Base-by-base conservation (phyloP, 2,329 filamentous ascomycete genomes). In the Cladophialophora carrionii region DNA sequence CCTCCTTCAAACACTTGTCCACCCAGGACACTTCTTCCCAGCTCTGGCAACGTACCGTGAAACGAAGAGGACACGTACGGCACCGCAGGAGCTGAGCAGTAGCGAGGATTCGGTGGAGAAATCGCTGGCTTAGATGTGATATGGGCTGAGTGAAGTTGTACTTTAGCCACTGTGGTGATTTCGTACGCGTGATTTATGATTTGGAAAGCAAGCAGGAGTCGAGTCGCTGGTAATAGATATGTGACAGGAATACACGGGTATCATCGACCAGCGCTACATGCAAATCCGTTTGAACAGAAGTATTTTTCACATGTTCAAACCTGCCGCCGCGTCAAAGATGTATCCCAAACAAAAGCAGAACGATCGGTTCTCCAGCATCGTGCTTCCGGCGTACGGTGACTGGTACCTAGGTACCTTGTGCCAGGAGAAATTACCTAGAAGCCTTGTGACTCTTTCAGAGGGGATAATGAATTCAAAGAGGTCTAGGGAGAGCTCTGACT, bases 21-120 rank as follows among this genome's bases (percentile, higher is more conserved):
- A 70, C 46, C 68, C 68, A 4, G 68, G 68, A 3, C 55, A 55
- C 29, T 68, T 67, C 59, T 70, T 70, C 60, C 64, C 61, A 22
- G 55, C 60, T 4, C 57, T 64, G 29, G 49, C 37, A 20, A 49
- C 24, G 9, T 57, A 52, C 12, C 22, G 57, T 32, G 7, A 37
- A 24, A 20, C 20, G 22, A 64, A 64, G 52, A 43, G 48, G 56
- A 34, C 29, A 24, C 32, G 10, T 24, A 57, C 41, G 26, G 20
- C 46, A 26, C 12, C 54, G 4, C 26, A 34, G n/a, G 41, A 58
- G 9, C 6, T 20, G 41, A 58, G 14, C 29, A 48, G 26, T 14
- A 49, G 26, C 34, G 56, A 49, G 37, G 26, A 9, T 24, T 29
- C 22, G 3, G 8, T 31, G 26, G 55, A 57, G 9, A 46, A 57